Base-by-base conservation (phyloP, 495 filamentous ascomycete species). In the Platismatia glauca region DNA sequence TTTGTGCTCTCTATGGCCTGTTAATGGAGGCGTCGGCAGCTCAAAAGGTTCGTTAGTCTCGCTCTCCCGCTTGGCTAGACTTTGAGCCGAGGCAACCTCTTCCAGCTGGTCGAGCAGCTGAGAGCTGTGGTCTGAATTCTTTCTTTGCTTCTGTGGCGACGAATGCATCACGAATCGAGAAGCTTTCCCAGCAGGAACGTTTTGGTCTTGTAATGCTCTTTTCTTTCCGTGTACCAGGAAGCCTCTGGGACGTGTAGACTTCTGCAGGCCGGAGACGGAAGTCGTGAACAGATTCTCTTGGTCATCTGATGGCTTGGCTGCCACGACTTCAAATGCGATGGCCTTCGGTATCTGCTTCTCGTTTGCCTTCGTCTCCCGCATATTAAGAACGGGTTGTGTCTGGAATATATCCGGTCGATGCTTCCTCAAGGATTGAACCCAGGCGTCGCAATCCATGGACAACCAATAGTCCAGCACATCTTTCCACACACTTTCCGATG, bases 401-500 rank as follows among this genome's bases (percentile, higher is more conserved):
- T 67, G 66, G 55, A 64, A 70, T n/a, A 70, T 63, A 29, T 70
- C 68, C 12, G 68, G 62, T 35, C 68, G 39, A 52, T 63, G 64
- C 22, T 43, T 46, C 64, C 80, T 82, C 62, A 88, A 69, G 60
- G 85, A 81, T 31, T 74, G 71, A 18, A 88, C 84, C 84, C 85
- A 89, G n/a, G 75, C 78, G 62, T 89, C 86, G 57, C 86, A 89
- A 61, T 89, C 86, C 84, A 85, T 87, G 35, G 84, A 78, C 4
- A 89, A 78, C 79, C 84, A 87, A 52, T 82, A 84, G 68, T 89
- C 86, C 58, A 89, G 81, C 2, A 87, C 73, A 56, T 86, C 84
- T 1, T 82, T 79, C 86, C 86, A 89, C 2, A 76, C 78, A 64
- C 85, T 88, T 58, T 86, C 83, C 0, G 86, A 75, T 0, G 85